Evolutionary conservation across 2,329 filamentous ascomycete species (phyloP).

Genomic region (Botrytis medusae): DNA sequence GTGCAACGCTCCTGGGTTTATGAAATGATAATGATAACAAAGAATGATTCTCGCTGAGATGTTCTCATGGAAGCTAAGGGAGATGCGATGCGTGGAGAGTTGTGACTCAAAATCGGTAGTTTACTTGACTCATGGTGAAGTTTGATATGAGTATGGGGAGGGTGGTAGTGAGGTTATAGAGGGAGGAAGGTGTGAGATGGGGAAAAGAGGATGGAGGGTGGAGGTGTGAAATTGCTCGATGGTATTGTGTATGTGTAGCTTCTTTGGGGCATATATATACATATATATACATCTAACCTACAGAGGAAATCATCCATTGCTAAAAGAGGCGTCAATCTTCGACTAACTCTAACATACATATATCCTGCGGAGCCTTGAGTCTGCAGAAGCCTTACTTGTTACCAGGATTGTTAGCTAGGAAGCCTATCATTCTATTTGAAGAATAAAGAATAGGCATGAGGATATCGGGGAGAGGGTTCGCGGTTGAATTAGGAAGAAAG

Average conservation of each 20-base stretch:
- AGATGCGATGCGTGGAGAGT: neutral
- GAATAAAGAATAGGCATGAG: neutral
- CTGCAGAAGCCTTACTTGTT: neutral
- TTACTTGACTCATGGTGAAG: neutral
- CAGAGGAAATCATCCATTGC: rapidly evolving
- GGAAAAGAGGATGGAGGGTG: neutral
- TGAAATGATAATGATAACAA: neutral
- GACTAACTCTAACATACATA: neutral
- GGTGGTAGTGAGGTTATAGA: neutral
- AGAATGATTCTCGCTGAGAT: neutral
- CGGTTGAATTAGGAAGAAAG: neutral
- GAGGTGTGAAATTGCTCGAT: neutral
- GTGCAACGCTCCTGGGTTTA: neutral
- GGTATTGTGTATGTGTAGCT: neutral
- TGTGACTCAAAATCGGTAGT: neutral
- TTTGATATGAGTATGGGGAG: neutral
- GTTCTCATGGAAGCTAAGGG: neutral
- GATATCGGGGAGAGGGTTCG: neutral
- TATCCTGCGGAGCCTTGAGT: neutral
- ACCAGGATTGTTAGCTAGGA: neutral
- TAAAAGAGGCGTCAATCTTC: neutral
- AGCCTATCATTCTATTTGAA: neutral
- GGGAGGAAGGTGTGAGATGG: neutral
- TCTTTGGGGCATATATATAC: neutral
- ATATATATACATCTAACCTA: neutral